These are phyloP conservation scores for Lolium multiflorum DNA, from an alignment of 176 grass and related monocot species.

Conservation along the genomic window DNA sequence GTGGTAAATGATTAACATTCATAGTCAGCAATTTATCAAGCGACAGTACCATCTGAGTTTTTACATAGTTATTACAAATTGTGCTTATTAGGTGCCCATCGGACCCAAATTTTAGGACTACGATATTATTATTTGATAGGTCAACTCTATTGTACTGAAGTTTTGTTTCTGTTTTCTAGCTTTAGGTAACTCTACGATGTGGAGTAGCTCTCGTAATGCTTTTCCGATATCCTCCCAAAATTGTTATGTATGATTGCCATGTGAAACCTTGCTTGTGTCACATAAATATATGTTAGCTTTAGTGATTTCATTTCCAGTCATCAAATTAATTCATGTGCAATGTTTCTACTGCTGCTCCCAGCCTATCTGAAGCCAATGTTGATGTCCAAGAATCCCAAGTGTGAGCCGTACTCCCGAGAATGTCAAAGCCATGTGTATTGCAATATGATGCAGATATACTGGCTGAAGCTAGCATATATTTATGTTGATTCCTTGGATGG, in stretches of 20 bases:
- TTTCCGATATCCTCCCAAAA: neutral
- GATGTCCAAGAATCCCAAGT: neutral
- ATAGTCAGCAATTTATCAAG: neutral
- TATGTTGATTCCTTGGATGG: conserved; percentile 14
- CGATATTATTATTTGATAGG: neutral
- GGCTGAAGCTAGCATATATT: conserved; percentile 26
- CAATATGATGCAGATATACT: conserved; percentile 17
- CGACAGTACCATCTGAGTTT: neutral
- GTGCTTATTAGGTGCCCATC: neutral
- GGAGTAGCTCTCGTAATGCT: neutral
- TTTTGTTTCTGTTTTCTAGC: neutral
- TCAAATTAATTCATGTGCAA: conserved; percentile 9
- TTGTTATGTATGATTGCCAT: neutral
- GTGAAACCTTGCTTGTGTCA: neutral
- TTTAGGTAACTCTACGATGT: neutral
- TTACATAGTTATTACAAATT: neutral
- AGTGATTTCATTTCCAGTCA: neutral
- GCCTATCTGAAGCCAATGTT: neutral
- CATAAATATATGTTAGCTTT: neutral
- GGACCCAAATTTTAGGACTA: neutral
- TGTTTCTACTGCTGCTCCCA: neutral
- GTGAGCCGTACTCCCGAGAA: neutral
- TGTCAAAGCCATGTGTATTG: neutral
- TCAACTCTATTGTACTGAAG: neutral
- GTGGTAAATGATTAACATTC: neutral